Evolutionary conservation across 257 asterid genomes (phyloP).

Genomic region (Lithospermum erythrorhizon): DNA sequence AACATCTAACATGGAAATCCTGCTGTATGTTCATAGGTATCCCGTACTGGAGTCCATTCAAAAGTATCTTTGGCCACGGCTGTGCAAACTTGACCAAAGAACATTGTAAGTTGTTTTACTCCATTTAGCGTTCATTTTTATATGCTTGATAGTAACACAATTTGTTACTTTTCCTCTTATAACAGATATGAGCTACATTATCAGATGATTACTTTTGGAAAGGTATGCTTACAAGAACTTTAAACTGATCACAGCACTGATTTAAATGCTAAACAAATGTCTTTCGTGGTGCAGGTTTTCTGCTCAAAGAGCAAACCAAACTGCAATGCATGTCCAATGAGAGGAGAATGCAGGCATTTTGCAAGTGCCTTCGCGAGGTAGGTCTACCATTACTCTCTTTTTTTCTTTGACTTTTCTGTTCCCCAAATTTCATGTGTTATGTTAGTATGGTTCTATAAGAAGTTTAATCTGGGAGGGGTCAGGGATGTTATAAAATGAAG

Average conservation of each 20-base stretch:
- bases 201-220: constrained; percentile 50
- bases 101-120: constrained; percentile 27
- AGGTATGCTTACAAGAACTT: constrained; percentile 23
- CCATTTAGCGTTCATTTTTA: not conserved
- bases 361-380: constrained; percentile 55
- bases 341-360: constrained; percentile 56
- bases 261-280: constrained; percentile 6
- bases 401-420: not conserved
- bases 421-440: not conserved
- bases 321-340: constrained; percentile 51
- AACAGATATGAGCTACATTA: constrained; percentile 44
- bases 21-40: constrained; percentile 23
- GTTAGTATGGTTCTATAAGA: not conserved
- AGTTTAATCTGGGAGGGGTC: not conserved
- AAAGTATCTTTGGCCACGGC: constrained; percentile 47
- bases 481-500: not conserved
- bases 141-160: not conserved
- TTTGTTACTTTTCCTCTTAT: constrained; percentile 11
- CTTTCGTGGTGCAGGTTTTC: constrained; percentile 24
- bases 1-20: constrained; percentile 2
- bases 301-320: constrained; percentile 50
- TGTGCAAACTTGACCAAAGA: constrained; percentile 49
- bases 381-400: not conserved
- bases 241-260: not conserved
- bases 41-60: constrained; percentile 47